A percentile compares a stretch with the other conserved stretches of the same genome.
These are phyloP conservation scores for Boechera retrofracta DNA, from an alignment of 345 rosid genomes.

Conservation along the genomic window DNA sequence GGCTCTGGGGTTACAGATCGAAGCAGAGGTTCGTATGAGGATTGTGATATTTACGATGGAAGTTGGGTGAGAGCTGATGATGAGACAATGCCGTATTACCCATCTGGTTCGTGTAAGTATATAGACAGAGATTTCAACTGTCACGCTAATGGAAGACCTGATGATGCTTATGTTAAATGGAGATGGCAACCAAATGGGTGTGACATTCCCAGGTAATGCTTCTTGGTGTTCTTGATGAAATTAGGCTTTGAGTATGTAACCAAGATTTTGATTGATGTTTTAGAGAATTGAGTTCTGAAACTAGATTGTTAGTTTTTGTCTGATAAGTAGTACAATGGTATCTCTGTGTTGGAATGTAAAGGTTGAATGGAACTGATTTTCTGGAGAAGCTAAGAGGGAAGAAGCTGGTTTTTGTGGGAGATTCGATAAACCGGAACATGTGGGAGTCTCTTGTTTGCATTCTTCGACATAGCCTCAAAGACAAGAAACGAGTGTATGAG, in stretches of 20 bases:
- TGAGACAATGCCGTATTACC: conserved; percentile 73
- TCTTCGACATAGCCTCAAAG: conserved; percentile 62
- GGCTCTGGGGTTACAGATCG: conserved; percentile 2
- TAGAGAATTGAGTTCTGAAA: background rate
- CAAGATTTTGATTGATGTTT: background rate
- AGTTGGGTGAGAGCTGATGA: conserved; percentile 67
- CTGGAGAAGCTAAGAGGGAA: conserved; percentile 78
- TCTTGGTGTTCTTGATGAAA: conserved; percentile 14
- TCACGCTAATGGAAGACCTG: conserved; percentile 73
- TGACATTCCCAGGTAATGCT: conserved; percentile 62
- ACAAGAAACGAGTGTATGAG: conserved; percentile 76
- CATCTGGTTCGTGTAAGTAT: conserved; percentile 78
- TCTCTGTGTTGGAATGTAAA: conserved; percentile 37
- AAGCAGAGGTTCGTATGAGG: conserved; percentile 43
- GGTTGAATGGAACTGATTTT: conserved; percentile 84
- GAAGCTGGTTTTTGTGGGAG: conserved; percentile 87
- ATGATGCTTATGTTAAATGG: conserved; percentile 72
- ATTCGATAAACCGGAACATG: conserved; percentile 89
- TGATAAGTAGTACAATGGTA: background rate
- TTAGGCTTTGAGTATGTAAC: conserved; percentile 14
- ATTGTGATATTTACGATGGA: conserved; percentile 80
- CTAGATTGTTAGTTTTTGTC: background rate
- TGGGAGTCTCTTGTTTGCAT: conserved; percentile 95
- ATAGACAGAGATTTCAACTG: conserved; percentile 81
- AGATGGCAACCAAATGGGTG: conserved; percentile 88